Evolutionary conservation across 495 filamentous ascomycete genomes (phyloP), one percentile per base, ranked within the genome.

Genomic region (Antarctomyces pellizariae): DNA sequence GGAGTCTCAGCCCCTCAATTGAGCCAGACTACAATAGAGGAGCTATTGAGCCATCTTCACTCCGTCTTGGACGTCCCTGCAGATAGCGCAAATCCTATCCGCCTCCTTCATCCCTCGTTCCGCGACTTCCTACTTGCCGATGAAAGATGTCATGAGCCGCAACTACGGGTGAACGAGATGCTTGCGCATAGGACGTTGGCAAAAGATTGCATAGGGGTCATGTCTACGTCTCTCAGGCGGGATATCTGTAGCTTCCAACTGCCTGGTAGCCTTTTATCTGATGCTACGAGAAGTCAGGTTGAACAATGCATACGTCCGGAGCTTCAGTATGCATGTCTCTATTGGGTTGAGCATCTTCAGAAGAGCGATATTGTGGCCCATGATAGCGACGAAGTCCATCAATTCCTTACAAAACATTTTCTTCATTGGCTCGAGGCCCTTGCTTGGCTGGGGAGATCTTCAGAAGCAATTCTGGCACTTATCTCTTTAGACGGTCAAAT

Each of bases 291-390:
- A 16, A 20, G n/a, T 25, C 20, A 6, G 10, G 14, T 35, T 9
- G 24, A 25, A 28, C 8, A 30, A 31, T 15, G 3, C 13, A 28
- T 55, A 25, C 42, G 37, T 15, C 25, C 43, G 13, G 42, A 46
- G 7, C 25, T 45, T 16, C 29, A 31, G 34, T 38, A 41, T n/a
- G 19, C 19, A 18, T 31, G 29, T 22, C 29, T 4, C 3, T 31
- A 31, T 14, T 31, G 29, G 29, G 29, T 31, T n/a, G 7, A 26
- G 20, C 29, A 31, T 25, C 29, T 31, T 4, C 29, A 31, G 20
- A 30, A 14, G 28, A 30, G 28, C 18, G 9, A 8, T 30, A 4
- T 16, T 22, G 16, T 16, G 5, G 18, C 13, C 13, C n/a, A 26
- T 13, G 28, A 30, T 24, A 24, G 18, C 7, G n/a, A 30, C 18